Conservation (phyloP, 495 filamentous ascomycete genomes). For the Talaromyces proteolyticus region DNA sequence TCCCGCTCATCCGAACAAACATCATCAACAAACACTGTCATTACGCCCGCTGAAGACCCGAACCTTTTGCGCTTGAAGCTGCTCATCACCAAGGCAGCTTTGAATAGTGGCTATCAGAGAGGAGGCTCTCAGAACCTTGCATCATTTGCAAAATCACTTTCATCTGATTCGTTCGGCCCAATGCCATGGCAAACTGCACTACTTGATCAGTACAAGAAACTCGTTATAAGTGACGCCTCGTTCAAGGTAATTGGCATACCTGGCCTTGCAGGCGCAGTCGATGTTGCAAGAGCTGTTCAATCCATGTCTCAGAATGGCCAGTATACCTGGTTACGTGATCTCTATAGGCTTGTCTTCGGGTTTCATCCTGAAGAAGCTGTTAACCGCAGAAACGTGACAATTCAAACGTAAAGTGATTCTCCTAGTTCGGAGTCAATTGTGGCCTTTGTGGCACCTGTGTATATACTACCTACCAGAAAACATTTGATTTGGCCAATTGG, state of each 20-base stretch:
- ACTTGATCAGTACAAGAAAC: constrained; percentile 68
- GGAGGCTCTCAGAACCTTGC: constrained; percentile 45
- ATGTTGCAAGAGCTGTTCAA: constrained; percentile 68
- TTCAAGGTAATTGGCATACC: constrained; percentile 53
- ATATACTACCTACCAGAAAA: no score
- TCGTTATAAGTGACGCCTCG: constrained; percentile 63
- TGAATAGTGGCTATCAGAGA: constrained; percentile 66
- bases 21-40: constrained; percentile 69
- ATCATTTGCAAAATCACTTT: constrained; percentile 68
- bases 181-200: constrained; percentile 62
- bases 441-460: background rate
- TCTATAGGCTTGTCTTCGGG: constrained; percentile 81
- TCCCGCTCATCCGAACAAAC: constrained; percentile 65
- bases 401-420: constrained; percentile 27
- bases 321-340: constrained; percentile 70
- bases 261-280: constrained; percentile 55
- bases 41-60: constrained; percentile 59
- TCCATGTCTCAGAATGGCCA: constrained; percentile 64
- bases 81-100: constrained; percentile 74
- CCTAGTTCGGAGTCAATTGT: no score
- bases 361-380: constrained; percentile 72
- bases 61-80: constrained; percentile 69
- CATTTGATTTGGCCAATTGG: no score
- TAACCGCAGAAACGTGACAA: constrained; percentile 41
- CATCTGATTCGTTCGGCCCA: constrained; percentile 70